Percentiles rank a stretch among this genome's conserved stretches.
These are phyloP conservation scores for Pythium folliculosum DNA, from an alignment of 352 stramenopile genomes.

Conservation along the genomic window DNA sequence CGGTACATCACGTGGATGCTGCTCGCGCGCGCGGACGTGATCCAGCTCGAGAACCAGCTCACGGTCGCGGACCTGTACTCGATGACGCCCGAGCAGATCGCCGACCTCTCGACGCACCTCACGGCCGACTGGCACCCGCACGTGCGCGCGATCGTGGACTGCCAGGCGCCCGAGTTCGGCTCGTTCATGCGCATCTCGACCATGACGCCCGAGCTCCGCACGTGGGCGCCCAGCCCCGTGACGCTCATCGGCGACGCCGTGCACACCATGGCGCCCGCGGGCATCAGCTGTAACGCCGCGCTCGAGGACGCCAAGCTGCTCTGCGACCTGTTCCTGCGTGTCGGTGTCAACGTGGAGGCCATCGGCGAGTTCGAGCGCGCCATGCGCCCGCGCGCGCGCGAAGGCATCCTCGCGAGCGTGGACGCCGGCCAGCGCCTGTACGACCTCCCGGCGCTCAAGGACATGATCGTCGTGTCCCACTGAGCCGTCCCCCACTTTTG, in stretches of 20 bases:
- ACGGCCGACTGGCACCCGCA: constrained; percentile 48
- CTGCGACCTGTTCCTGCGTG: constrained; percentile 45
- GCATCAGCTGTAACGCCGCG: constrained; percentile 63
- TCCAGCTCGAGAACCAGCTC: constrained; percentile 36
- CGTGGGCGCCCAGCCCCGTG: constrained; percentile 47
- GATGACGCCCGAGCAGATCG: constrained; percentile 49
- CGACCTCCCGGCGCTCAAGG: constrained; percentile 37
- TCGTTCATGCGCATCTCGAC: constrained; percentile 69
- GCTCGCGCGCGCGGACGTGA: constrained; percentile 43
- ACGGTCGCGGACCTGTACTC: constrained; percentile 45
- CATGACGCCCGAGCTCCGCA: constrained; percentile 52
- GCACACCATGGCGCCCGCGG: constrained; percentile 64
- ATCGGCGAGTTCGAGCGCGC: constrained; percentile 53
- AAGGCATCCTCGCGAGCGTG: constrained; percentile 50
- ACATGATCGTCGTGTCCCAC: constrained; percentile 33
- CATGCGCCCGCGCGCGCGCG: constrained; percentile 54
- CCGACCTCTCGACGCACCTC: constrained; percentile 50
- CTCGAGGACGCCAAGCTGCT: constrained; percentile 50
- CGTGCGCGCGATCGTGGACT: constrained; percentile 47
- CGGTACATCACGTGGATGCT: constrained; percentile 69
- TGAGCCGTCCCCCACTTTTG: too few species aligned
- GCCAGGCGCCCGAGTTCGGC: constrained; percentile 48
- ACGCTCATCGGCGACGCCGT: constrained; percentile 63
- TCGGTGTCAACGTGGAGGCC: constrained; percentile 49
- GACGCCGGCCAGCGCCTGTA: constrained; percentile 50